Evolutionary conservation across 306 rosid genomes (phyloP).

Genomic region (Geum urbanum): DNA sequence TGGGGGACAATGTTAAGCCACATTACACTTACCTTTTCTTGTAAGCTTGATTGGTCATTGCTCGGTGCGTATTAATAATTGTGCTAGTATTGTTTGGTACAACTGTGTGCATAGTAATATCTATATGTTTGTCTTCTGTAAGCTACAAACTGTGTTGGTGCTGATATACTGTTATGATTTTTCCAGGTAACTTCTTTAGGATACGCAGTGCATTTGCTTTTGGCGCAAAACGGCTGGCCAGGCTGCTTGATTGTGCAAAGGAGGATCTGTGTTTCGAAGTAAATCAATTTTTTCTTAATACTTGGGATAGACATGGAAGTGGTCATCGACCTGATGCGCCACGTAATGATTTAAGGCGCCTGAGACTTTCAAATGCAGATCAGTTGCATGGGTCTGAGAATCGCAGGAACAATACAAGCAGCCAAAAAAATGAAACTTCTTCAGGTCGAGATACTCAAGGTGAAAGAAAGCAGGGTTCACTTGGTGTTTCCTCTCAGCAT

Average conservation of each 20-base stretch:
- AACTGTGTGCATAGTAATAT: background rate
- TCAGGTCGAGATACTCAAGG: slow-evolving; percentile 44
- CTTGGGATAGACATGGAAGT: slow-evolving; percentile 98
- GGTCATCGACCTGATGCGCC: slow-evolving; percentile 98
- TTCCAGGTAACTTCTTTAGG: slow-evolving; percentile 93
- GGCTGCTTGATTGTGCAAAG: slow-evolving; percentile 82
- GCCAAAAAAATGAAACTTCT: slow-evolving; percentile 40
- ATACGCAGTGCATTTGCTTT: slow-evolving; percentile 98
- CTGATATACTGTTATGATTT: slow-evolving; percentile 24
- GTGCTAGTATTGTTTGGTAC: background rate
- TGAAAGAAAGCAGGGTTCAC: slow-evolving; percentile 38
- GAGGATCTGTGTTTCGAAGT: slow-evolving; percentile 70
- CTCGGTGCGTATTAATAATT: background rate
- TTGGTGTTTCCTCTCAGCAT: slow-evolving; percentile 45
- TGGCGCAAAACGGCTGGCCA: slow-evolving; percentile 85
- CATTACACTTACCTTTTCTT: too few species aligned
- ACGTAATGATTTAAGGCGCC: slow-evolving; percentile 44
- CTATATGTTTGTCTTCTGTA: background rate
- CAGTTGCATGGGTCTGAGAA: slow-evolving; percentile 48
- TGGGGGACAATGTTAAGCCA: too few species aligned
- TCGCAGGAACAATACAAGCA: slow-evolving; percentile 37
- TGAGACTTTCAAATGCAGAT: slow-evolving; percentile 51
- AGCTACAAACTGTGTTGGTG: slow-evolving; percentile 1
- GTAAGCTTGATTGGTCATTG: background rate
- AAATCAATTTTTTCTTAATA: slow-evolving; percentile 86